Percentiles rank a stretch among this genome's conserved stretches.
Conservation (phyloP, 2,329 filamentous ascomycete species). For the Paraphoma sp. region DNA sequence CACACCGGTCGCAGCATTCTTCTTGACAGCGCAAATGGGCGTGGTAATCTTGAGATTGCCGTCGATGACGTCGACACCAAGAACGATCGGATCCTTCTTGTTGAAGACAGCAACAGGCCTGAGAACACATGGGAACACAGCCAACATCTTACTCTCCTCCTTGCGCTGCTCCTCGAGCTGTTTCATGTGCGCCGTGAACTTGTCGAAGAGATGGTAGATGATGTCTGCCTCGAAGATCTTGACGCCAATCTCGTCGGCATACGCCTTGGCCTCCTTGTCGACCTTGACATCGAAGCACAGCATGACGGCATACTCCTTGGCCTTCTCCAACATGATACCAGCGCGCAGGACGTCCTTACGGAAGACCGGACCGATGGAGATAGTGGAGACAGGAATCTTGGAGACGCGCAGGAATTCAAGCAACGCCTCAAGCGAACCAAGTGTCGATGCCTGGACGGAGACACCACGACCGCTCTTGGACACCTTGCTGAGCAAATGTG, state of each 20-base stretch:
- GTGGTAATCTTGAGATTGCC: conserved; percentile 87
- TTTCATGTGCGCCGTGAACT: conserved; percentile 94
- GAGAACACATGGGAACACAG: conserved; percentile 96
- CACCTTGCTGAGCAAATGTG: conserved; percentile 87
- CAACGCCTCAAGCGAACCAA: conserved; percentile 93
- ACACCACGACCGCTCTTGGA: conserved; percentile 93
- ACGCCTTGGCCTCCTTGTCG: conserved; percentile 90
- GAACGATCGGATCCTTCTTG: conserved; percentile 93
- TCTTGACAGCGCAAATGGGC: conserved; percentile 85
- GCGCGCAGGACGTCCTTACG: conserved; percentile 96
- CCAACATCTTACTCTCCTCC: conserved; percentile 92
- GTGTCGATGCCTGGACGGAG: conserved; percentile 94
- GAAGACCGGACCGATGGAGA: conserved; percentile 96
- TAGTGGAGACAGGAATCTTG: conserved; percentile 97
- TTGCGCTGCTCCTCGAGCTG: conserved; percentile 88
- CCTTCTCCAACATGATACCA: conserved; percentile 95
- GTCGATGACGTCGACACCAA: conserved; percentile 95
- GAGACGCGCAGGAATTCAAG: conserved; percentile 94
- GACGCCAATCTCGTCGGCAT: conserved; percentile 92
- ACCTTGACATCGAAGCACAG: conserved; percentile 99
- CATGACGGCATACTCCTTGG: conserved; percentile 97
- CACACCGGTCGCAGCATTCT: conserved; percentile 75
- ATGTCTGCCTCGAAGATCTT: conserved; percentile 99
- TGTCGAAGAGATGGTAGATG: conserved; percentile 97
- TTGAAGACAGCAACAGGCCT: conserved; percentile 94